phyloP scores from a whole-genome alignment of 148 eudicot species.

The Rhododendron williamsianum region DNA sequence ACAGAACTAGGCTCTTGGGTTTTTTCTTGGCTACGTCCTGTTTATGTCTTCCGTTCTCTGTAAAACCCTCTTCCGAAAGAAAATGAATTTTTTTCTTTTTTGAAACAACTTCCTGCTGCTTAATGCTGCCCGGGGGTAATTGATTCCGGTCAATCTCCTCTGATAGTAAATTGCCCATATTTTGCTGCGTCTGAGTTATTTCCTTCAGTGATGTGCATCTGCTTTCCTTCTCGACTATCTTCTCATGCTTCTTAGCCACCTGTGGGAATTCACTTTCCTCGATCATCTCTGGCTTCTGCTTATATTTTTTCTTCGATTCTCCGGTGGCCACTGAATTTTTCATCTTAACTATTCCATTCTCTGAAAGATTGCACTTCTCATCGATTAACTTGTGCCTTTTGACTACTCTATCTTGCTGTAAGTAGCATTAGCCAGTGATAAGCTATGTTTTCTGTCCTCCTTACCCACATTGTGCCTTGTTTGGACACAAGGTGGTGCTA shows the following conservation, averaged over 20 bases:
- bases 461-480: background rate
- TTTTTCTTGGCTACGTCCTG: conserved; percentile 1
- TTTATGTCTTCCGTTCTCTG: background rate
- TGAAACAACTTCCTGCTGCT: conserved; percentile 3
- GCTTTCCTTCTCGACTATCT: conserved; percentile 8
- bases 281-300: conserved; percentile 17
- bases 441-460: conserved; percentile 6
- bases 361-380: background rate
- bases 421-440: conserved; percentile 14
- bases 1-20: background rate
- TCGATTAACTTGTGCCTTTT: conserved; percentile 11
- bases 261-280: conserved; percentile 11
- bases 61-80: background rate
- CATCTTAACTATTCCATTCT: conserved; percentile 11
- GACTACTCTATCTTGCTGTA: conserved; percentile 5
- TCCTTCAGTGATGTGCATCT: background rate
- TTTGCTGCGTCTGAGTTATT: conserved; percentile 17
- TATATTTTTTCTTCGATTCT: background rate
- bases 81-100: background rate
- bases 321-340: conserved; percentile 6
- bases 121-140: background rate
- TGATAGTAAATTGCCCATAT: background rate
- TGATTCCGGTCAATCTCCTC: background rate
- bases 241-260: conserved; percentile 18
- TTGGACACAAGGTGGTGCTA: background rate